phyloP scores from a whole-genome alignment of 2,329 filamentous ascomycete species.

The Hypomyces rosellus region DNA sequence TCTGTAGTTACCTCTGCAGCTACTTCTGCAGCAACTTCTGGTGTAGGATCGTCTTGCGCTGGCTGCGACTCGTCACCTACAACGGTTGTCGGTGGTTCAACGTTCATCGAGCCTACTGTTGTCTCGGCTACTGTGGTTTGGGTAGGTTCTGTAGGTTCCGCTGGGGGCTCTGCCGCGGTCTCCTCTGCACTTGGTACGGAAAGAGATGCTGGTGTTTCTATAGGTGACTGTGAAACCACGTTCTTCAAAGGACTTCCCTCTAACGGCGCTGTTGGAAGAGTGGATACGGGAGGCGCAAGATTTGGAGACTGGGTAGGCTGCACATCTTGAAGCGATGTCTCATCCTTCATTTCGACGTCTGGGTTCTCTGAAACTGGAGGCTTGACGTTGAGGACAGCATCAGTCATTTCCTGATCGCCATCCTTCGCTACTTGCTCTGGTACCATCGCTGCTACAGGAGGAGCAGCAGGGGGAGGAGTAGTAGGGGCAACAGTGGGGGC shows the following conservation, averaged over 20 bases:
- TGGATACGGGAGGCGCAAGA: conserved; percentile 25
- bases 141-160: too few species aligned
- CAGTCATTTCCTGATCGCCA: conserved; percentile 33
- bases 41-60: too few species aligned
- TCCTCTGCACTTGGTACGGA: neutral
- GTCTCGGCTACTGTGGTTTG: conserved; percentile 6
- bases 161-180: neutral
- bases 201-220: conserved; percentile 13
- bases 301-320: conserved; percentile 24
- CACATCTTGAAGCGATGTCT: conserved; percentile 17
- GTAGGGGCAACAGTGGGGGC: neutral
- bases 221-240: conserved; percentile 42
- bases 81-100: conserved; percentile 27
- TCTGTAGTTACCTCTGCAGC: too few species aligned
- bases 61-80: conserved; percentile 17
- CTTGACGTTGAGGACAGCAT: conserved; percentile 25
- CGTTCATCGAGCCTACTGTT: conserved; percentile 19
- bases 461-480: conserved; percentile 15
- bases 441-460: too few species aligned
- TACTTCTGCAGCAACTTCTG: too few species aligned
- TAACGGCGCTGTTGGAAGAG: conserved; percentile 23
- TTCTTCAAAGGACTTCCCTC: conserved; percentile 51
- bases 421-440: conserved; percentile 11
- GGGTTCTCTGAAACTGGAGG: conserved; percentile 14
- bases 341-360: conserved; percentile 23